phyloP scores from a whole-genome alignment of 2,329 filamentous ascomycete genomes.

The Phyllachora maydis region DNA sequence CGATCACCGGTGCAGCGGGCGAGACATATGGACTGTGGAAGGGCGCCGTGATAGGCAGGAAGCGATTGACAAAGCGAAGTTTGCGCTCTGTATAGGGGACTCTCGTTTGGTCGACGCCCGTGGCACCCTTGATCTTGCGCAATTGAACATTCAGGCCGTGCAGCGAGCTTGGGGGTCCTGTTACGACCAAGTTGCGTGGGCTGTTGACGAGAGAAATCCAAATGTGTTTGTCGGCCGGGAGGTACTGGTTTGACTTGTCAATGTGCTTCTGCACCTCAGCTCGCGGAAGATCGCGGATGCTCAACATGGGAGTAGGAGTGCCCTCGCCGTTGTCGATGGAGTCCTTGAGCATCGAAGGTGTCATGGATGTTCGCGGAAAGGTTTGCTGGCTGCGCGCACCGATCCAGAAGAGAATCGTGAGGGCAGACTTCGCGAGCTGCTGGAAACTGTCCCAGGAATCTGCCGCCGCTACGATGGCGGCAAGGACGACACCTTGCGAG shows the following conservation, averaged over 20 bases:
- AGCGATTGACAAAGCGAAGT: constrained; percentile 88
- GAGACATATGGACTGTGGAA: constrained; percentile 93
- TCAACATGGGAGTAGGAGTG: constrained; percentile 91
- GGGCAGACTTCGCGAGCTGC: constrained; percentile 54
- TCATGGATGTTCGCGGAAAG: constrained; percentile 85
- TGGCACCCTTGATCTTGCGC: constrained; percentile 91
- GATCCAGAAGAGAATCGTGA: constrained; percentile 97
- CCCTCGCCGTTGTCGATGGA: constrained; percentile 89
- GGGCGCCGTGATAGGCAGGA: constrained; percentile 90
- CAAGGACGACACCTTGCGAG: constrained; percentile 89
- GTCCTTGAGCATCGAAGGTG: constrained; percentile 77
- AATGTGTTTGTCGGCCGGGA: constrained; percentile 83
- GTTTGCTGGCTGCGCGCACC: constrained; percentile 92
- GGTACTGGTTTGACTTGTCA: constrained; percentile 88
- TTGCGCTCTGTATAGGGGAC: constrained; percentile 93
- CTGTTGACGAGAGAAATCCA: constrained; percentile 92
- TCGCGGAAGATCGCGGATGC: constrained; percentile 79
- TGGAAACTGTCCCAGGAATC: constrained; percentile 87
- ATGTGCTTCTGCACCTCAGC: constrained; percentile 90
- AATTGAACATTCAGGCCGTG: constrained; percentile 91
- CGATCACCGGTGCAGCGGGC: constrained; percentile 63
- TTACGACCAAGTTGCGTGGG: constrained; percentile 90
- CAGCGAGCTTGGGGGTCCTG: constrained; percentile 83
- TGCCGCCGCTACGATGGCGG: constrained; percentile 75
- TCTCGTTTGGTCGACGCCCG: constrained; percentile 87